Percentiles rank a stretch among this genome's conserved stretches.
Evolutionary conservation across 306 rosid genomes (phyloP).

Genomic region (Urtica urens): DNA sequence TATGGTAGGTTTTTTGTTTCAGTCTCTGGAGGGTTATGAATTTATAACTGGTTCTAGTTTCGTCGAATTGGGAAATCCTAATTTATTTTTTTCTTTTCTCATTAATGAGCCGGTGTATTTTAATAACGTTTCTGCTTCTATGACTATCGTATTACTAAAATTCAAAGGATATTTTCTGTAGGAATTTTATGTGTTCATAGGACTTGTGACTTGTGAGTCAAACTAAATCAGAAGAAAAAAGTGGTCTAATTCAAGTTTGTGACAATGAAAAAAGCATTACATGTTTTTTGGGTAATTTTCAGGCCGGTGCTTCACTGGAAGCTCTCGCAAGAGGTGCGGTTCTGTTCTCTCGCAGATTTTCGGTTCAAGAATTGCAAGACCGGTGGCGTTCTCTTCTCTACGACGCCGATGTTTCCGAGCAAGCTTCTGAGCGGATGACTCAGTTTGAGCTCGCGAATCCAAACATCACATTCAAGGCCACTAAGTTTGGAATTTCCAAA

Average conservation of each 20-base stretch:
- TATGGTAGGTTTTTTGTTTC: too few species aligned
- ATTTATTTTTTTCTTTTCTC: too few species aligned
- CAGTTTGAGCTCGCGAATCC: slow-evolving; percentile 34
- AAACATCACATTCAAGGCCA: slow-evolving; percentile 10
- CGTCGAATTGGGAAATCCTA: too few species aligned
- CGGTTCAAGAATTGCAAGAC: slow-evolving; percentile 39
- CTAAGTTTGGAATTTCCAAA: slow-evolving; percentile 16
- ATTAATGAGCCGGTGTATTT: too few species aligned
- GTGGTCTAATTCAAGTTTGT: background rate
- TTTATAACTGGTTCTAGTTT: too few species aligned
- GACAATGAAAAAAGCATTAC: background rate
- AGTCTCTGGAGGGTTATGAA: too few species aligned
- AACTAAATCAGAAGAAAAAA: background rate
- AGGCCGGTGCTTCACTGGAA: slow-evolving; percentile 80
- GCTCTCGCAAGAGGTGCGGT: slow-evolving; percentile 91
- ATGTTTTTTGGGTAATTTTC: background rate
- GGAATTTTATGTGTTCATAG: background rate
- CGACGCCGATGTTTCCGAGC: slow-evolving; percentile 33
- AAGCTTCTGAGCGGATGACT: slow-evolving; percentile 41
- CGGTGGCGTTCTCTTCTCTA: slow-evolving; percentile 71
- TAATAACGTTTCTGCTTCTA: too few species aligned
- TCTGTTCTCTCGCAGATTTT: slow-evolving; percentile 48
- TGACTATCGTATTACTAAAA: too few species aligned
- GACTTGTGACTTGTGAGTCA: background rate
- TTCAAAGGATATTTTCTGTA: too few species aligned